Conservation (phyloP, 495 filamentous ascomycete species). For the Penicilliopsis zonata region DNA sequence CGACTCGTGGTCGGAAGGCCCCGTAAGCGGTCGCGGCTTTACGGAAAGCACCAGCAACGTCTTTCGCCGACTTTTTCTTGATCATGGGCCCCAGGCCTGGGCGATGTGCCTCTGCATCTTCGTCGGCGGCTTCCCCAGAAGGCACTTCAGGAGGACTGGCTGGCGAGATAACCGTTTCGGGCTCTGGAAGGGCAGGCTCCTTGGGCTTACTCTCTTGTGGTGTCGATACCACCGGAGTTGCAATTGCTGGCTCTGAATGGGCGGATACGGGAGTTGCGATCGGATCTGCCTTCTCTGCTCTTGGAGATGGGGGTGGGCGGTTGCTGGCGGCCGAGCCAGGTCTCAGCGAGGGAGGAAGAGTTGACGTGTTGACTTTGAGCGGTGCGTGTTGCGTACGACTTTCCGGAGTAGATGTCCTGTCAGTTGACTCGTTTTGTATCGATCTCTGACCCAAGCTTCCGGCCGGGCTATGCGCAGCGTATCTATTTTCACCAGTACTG, state of each 20-base stretch:
- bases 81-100: conserved; percentile 88
- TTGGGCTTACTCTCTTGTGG: conserved; percentile 4
- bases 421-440: conserved; percentile 12
- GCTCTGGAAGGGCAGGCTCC: conserved; percentile 4
- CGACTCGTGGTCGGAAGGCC: conserved; percentile 74
- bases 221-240: conserved; percentile 10
- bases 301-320: neutral
- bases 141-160: conserved; percentile 9
- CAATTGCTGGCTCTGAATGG: conserved; percentile 4
- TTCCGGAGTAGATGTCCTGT: conserved; percentile 8
- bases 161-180: conserved; percentile 3
- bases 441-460: conserved; percentile 14
- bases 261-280: conserved; percentile 1
- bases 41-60: conserved; percentile 67
- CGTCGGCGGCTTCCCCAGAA: conserved; percentile 21
- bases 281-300: neutral
- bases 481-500: conserved; percentile 11
- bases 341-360: conserved; percentile 13
- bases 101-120: conserved; percentile 40
- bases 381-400: conserved; percentile 6
- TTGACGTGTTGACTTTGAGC: conserved; percentile 9
- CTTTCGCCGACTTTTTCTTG: conserved; percentile 58
- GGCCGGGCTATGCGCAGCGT: conserved; percentile 10
- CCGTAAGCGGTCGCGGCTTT: conserved; percentile 74
- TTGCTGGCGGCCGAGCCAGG: conserved; percentile 9